Percentiles rank a stretch among this genome's conserved stretches.
Evolutionary conservation across 176 grass and related monocot genomes (phyloP).

Genomic region (Zizania latifolia): DNA sequence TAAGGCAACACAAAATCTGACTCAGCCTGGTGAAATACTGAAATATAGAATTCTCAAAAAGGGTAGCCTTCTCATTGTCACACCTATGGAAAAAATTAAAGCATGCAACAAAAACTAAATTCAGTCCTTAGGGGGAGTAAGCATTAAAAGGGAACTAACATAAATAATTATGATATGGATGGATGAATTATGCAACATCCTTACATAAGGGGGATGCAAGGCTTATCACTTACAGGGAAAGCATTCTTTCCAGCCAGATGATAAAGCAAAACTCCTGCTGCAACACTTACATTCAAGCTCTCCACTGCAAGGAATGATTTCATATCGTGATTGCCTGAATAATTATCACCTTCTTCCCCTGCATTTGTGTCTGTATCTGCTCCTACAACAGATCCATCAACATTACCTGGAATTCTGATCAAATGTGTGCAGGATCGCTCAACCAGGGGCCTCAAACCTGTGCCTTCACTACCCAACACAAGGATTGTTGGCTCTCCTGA

Average conservation of each 20-base stretch:
- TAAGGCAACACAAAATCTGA: neutral
- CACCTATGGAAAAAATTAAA: conserved; percentile 9
- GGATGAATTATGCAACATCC: conserved; percentile 14
- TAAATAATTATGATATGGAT: conserved; percentile 1
- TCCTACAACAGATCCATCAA: conserved; percentile 30
- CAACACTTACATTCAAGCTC: conserved; percentile 98
- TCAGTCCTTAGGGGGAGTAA: neutral
- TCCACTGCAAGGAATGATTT: conserved; percentile 84
- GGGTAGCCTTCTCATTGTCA: neutral
- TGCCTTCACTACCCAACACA: conserved; percentile 97
- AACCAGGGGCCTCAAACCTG: conserved; percentile 77
- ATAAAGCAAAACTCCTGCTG: conserved; percentile 92
- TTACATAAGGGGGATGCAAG: conserved; percentile 33
- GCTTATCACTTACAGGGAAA: conserved; percentile 22
- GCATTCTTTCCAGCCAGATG: conserved; percentile 60
- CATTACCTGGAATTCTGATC: conserved; percentile 73
- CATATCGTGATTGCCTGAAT: conserved; percentile 39
- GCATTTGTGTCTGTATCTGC: conserved; percentile 39
- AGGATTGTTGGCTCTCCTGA: conserved; percentile 65
- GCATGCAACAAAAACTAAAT: conserved; percentile 17
- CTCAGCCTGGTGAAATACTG: neutral
- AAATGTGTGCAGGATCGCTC: conserved; percentile 82
- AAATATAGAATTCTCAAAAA: conserved; percentile 24
- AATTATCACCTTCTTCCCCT: conserved; percentile 43
- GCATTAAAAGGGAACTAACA: neutral